Conservation (phyloP, 306 rosid genomes). For the Trifolium pratense region DNA sequence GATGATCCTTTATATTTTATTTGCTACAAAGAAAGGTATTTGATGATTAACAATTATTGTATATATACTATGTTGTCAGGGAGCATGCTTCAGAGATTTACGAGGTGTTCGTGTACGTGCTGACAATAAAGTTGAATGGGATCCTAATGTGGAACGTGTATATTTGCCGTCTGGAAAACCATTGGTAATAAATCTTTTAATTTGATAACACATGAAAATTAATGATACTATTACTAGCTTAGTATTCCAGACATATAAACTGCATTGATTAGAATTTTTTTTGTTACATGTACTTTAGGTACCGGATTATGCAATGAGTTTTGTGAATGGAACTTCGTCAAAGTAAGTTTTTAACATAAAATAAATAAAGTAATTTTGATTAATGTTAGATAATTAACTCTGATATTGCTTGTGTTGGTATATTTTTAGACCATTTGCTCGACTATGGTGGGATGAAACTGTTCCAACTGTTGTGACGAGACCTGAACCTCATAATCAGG, state of each 20-base stretch:
- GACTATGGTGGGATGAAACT: conserved; percentile 98
- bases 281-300: conserved; percentile 48
- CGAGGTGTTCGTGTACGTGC: conserved; percentile 70
- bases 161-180: conserved; percentile 77
- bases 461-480: conserved; percentile 82
- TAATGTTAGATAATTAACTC: neutral
- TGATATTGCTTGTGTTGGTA: neutral
- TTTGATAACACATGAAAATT: neutral
- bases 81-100: conserved; percentile 82
- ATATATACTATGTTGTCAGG: conserved; percentile 45
- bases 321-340: conserved; percentile 67
- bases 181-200: conserved; percentile 54
- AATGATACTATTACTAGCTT: neutral
- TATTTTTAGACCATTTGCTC: conserved; percentile 72
- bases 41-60: neutral
- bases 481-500: conserved; percentile 81
- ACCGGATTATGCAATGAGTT: conserved; percentile 79
- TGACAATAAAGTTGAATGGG: conserved; percentile 70
- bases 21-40: neutral
- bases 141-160: conserved; percentile 59
- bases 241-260: neutral
- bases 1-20: neutral
- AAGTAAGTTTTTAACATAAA: conserved; percentile 55
- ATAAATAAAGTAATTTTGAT: neutral
- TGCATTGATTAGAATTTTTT: neutral